Evolutionary conservation across 208 protist genomes (phyloP).

Genomic region (Hexamita inflata): DNA sequence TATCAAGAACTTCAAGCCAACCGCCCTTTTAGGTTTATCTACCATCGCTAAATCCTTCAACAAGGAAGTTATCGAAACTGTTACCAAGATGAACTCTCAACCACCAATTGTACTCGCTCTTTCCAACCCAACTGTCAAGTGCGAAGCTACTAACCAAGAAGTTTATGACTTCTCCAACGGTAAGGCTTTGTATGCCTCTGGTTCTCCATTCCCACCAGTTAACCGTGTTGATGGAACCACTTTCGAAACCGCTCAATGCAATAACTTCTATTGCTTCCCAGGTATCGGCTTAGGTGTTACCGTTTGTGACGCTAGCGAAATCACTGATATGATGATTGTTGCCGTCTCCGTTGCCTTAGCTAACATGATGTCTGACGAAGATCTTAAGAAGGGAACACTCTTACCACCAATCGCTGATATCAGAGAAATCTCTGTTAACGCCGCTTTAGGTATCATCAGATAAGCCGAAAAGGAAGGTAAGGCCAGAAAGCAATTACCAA

Average conservation of each 20-base stretch:
- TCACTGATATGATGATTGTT: conserved; percentile 45
- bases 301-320: conserved; percentile 33
- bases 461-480: not conserved
- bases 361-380: conserved; percentile 11
- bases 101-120: conserved; percentile 42
- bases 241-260: conserved; percentile 36
- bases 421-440: conserved; percentile 27
- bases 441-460: conserved; percentile 22
- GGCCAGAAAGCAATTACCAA: not conserved
- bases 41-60: conserved; percentile 38
- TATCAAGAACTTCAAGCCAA: conserved; percentile 41
- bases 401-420: conserved; percentile 31
- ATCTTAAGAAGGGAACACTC: conserved; percentile 31
- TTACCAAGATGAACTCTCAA: not conserved
- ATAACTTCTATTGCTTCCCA: conserved; percentile 54
- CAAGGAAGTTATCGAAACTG: conserved; percentile 38
- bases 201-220: conserved; percentile 39
- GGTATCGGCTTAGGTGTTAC: conserved; percentile 45
- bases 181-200: conserved; percentile 44
- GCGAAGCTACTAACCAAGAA: conserved; percentile 39
- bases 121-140: conserved; percentile 49
- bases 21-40: conserved; percentile 40
- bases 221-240: conserved; percentile 23
- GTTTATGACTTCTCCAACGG: conserved; percentile 39
- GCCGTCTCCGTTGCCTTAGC: conserved; percentile 33